phyloP scores from a whole-genome alignment of 352 stramenopile species.

The Phytophthora uliginosa region DNA sequence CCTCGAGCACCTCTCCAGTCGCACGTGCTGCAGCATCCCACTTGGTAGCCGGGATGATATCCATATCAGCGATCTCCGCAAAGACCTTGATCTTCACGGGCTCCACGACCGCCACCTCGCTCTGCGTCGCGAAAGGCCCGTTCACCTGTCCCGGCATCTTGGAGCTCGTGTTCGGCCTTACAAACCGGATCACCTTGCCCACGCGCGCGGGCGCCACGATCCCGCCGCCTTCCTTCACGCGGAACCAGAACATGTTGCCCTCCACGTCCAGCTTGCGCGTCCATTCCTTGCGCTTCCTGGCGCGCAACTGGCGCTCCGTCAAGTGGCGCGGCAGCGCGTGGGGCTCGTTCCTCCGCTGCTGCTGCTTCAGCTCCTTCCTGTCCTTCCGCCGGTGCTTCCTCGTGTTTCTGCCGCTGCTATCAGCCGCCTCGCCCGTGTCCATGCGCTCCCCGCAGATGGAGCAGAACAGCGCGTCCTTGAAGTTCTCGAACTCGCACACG shows the following conservation, averaged over 20 bases:
- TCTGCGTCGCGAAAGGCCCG: conserved; percentile 28
- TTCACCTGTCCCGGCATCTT: conserved; percentile 45
- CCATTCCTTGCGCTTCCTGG: conserved; percentile 66
- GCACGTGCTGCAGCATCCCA: conserved; percentile 43
- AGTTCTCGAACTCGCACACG: conserved; percentile 73
- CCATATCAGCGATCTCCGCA: conserved; percentile 39
- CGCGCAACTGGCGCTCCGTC: conserved; percentile 46
- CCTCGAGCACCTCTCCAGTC: conserved; percentile 45
- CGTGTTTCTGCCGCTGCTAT: conserved; percentile 16
- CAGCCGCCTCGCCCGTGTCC: conserved; percentile 5
- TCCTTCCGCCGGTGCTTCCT: conserved; percentile 23
- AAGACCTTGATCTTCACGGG: conserved; percentile 44
- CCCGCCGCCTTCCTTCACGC: conserved; percentile 27
- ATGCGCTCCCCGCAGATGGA: conserved; percentile 56
- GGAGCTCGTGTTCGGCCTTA: conserved; percentile 30
- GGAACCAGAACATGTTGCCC: conserved; percentile 70
- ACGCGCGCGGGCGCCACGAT: conserved; percentile 25
- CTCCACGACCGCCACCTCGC: conserved; percentile 44
- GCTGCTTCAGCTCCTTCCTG: conserved; percentile 5
- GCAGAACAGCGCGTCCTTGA: conserved; percentile 60
- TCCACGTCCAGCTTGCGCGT: conserved; percentile 62
- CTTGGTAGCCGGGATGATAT: conserved; percentile 48
- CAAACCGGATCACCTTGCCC: conserved; percentile 43
- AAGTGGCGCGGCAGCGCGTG: conserved; percentile 21
- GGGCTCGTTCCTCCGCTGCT: conserved; percentile 2